phyloP scores from a whole-genome alignment of 1,284 basidiomycete species.

The Austropuccinia psidii region DNA sequence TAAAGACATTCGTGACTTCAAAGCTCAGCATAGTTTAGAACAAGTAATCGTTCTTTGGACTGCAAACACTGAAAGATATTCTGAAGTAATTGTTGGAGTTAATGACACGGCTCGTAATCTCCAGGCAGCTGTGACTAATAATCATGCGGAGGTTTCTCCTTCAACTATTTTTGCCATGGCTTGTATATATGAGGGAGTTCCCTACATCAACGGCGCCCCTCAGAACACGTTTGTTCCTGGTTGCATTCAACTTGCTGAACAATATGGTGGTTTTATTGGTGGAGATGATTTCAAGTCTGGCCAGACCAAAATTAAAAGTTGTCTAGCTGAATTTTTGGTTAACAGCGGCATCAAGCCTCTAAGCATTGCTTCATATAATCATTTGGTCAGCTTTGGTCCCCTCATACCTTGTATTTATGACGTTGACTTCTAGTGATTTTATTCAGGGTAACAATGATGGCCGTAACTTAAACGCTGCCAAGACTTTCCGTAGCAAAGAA shows the following conservation, averaged over 20 bases:
- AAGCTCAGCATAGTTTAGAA: constrained; percentile 71
- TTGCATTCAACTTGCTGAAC: constrained; percentile 84
- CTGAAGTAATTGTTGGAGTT: constrained; percentile 83
- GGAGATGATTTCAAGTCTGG: constrained; percentile 88
- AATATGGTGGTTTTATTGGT: constrained; percentile 82
- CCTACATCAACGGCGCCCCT: constrained; percentile 95
- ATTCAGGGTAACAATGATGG: constrained; percentile 34
- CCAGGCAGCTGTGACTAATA: constrained; percentile 69
- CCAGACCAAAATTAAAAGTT: constrained; percentile 55
- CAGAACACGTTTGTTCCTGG: constrained; percentile 99
- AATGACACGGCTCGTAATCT: constrained; percentile 92
- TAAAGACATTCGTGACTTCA: constrained; percentile 87
- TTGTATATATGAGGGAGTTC: constrained; percentile 85
- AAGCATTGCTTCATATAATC: constrained; percentile 95
- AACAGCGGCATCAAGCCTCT: constrained; percentile 98
- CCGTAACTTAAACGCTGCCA: constrained; percentile 25
- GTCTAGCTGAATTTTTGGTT: constrained; percentile 94
- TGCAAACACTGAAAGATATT: constrained; percentile 97
- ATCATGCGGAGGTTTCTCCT: constrained; percentile 87
- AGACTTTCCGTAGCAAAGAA: constrained; percentile 33
- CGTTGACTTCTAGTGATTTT: neutral
- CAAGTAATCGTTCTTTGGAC: constrained; percentile 51
- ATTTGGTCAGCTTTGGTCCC: constrained; percentile 62
- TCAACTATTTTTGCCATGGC: constrained; percentile 94
- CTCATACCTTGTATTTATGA: neutral